Evolutionary conservation across 768 basidiomycete species (phyloP).

Genomic region (Collybia nuda): DNA sequence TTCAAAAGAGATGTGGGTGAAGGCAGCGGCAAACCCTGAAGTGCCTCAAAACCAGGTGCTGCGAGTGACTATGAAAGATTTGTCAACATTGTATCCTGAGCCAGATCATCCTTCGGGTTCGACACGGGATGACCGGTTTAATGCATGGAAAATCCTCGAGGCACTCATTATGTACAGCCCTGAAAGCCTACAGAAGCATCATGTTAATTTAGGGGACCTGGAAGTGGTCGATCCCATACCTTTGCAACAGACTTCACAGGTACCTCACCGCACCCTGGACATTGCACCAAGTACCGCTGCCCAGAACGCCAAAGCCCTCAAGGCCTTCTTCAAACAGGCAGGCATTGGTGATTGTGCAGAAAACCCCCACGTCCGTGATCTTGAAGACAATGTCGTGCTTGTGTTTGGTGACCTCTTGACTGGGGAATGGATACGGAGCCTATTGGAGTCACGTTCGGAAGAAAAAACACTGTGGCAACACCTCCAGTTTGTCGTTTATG

Average conservation of each 20-base stretch:
- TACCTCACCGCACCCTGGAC: constrained; percentile 18
- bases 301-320: constrained; percentile 17
- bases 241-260: constrained; percentile 15
- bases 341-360: constrained; percentile 20
- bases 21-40: no score
- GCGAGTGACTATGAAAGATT: no score
- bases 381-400: constrained; percentile 14
- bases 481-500: constrained; percentile 28
- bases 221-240: constrained; percentile 21
- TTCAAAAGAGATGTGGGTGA: no score
- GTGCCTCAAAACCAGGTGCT: no score
- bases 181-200: constrained; percentile 18
- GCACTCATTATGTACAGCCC: constrained; percentile 26
- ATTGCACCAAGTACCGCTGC: constrained; percentile 19
- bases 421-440: constrained; percentile 16
- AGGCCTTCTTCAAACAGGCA: constrained; percentile 14
- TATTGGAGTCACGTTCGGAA: constrained; percentile 17
- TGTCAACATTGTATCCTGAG: constrained; percentile 1
- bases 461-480: constrained; percentile 26
- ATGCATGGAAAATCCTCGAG: constrained; percentile 21
- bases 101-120: constrained; percentile 10
- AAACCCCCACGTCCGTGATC: neutral
- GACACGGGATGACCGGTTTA: constrained; percentile 20
- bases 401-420: constrained; percentile 27
- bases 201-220: constrained; percentile 11